Percentiles rank a stretch among this genome's conserved stretches.
phyloP scores from a whole-genome alignment of 2,329 filamentous ascomycete genomes.

The Gremmenia infestans region DNA sequence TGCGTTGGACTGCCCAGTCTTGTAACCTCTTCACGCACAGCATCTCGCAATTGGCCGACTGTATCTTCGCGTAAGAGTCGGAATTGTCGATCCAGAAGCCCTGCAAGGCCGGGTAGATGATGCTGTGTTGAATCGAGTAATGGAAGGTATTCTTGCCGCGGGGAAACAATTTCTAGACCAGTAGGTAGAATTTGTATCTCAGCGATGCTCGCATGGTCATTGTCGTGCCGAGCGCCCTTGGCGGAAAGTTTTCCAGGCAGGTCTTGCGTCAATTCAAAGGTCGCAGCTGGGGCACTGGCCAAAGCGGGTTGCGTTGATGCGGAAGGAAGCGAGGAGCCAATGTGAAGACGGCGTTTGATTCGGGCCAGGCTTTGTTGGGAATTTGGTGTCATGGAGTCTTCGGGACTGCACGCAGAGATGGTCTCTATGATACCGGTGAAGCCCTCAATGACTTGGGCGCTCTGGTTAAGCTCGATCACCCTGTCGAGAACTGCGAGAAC shows the following conservation, averaged over 20 bases:
- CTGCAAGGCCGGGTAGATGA: slow-evolving; percentile 40
- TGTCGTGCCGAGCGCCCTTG: slow-evolving; percentile 41
- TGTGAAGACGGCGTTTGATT: slow-evolving; percentile 24
- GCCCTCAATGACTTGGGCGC: slow-evolving; percentile 29
- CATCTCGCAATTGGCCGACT: slow-evolving; percentile 47
- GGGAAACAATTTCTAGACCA: slow-evolving; percentile 40
- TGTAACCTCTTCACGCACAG: slow-evolving; percentile 37
- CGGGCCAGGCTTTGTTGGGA: slow-evolving; percentile 21
- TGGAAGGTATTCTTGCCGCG: slow-evolving; percentile 42
- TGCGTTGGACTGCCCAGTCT: slow-evolving; percentile 31
- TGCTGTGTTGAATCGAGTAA: slow-evolving; percentile 35
- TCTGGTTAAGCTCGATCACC: slow-evolving; percentile 35
- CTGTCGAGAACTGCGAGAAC: slow-evolving; percentile 25
- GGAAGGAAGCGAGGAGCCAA: slow-evolving; percentile 22
- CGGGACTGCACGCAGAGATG: slow-evolving; percentile 21
- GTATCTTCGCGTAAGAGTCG: slow-evolving; percentile 52
- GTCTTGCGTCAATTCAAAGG: slow-evolving; percentile 24
- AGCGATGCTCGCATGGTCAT: slow-evolving; percentile 42
- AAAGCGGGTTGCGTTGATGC: slow-evolving; percentile 10
- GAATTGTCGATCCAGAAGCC: slow-evolving; percentile 51
- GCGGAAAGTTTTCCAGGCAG: slow-evolving; percentile 31
- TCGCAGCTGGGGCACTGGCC: slow-evolving; percentile 13
- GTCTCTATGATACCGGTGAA: slow-evolving; percentile 25
- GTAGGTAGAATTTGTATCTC: slow-evolving; percentile 48
- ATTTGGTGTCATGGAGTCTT: slow-evolving; percentile 16